Base-by-base conservation (phyloP, 441 rosid genomes). In the Hura crepitans region DNA sequence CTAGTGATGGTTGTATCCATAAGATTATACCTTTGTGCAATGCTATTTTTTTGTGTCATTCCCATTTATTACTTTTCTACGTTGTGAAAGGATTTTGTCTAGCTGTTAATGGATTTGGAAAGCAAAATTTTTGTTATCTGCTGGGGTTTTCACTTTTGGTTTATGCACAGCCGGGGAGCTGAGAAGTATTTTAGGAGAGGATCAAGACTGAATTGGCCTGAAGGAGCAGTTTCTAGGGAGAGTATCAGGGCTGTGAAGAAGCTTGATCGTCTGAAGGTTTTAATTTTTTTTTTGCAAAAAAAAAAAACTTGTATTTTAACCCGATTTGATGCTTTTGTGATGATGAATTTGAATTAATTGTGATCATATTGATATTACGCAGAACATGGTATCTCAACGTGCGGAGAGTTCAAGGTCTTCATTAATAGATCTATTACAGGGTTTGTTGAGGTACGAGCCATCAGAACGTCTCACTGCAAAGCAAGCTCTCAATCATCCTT, bases 191-290 rank as follows among this genome's bases (percentile, higher is more conserved):
- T 87, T 68, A 83, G 88, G 80, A 84, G 84, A 80, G 89, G 86
- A 15, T 73, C 73, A 17, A 82, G 86, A 70, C 72, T 91, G 47
- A 84, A 91, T 79, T 89, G 96, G 96, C 96, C 97, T 60, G 97
- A 84, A 79, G 96, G 97, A 15, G 93, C 93, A 31, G 83, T 77
- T 68, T 89, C 93, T 17, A 80, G 96, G 74, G 93, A 86, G 72
- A 89, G 96, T 75, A 89, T 91, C 62, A 81, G 86, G 67, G 96
- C 97, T 53, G 97, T 91, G 72, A 85, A 78, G 81, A 87, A 85
- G 82, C 96, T 91, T 15, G 82, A 84, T 70, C 80, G 75, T 30
- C 84, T 89, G 8, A 81, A 85, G 97, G 97, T 91, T 28, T 55
- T 56, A 46, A 35, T 59, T 22, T 42, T 14, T 25, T 49, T 45